Evolutionary conservation across 2,329 filamentous ascomycete species (phyloP).

Genomic region (Alternaria triticina): DNA sequence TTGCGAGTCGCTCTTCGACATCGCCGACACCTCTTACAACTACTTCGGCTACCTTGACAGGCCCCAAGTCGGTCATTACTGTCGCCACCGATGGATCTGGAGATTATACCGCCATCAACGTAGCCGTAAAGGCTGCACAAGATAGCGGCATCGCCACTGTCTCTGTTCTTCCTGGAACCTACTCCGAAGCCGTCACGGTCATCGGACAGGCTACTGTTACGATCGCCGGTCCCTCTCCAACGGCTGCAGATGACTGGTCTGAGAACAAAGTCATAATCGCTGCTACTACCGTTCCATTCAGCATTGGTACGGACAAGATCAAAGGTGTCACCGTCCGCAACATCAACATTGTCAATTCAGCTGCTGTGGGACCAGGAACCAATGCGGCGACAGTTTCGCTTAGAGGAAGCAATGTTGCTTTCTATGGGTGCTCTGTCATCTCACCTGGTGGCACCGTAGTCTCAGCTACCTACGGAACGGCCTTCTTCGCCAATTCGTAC

Average conservation of each 20-base stretch:
- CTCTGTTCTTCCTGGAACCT: constrained; percentile 54
- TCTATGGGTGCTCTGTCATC: constrained; percentile 55
- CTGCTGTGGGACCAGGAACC: constrained; percentile 23
- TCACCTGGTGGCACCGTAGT: constrained; percentile 45
- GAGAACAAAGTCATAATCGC: constrained; percentile 50
- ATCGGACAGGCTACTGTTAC: constrained; percentile 52
- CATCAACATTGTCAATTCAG: constrained; percentile 49
- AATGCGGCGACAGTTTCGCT: constrained; percentile 36
- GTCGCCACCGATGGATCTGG: constrained; percentile 54
- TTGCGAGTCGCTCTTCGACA: not conserved
- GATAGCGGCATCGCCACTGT: constrained; percentile 52
- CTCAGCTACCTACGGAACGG: constrained; percentile 40
- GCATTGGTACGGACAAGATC: constrained; percentile 36
- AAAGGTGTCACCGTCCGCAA: constrained; percentile 48
- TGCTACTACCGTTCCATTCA: constrained; percentile 33
- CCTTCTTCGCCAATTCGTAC: constrained; percentile 54
- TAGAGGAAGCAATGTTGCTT: constrained; percentile 50
- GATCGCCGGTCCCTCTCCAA: constrained; percentile 44
- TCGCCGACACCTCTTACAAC: not conserved
- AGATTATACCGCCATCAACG: constrained; percentile 55
- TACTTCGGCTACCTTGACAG: constrained; percentile 8
- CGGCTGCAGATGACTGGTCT: constrained; percentile 38
- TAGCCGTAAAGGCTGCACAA: constrained; percentile 54
- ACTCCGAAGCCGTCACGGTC: constrained; percentile 52
- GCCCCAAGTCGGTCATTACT: constrained; percentile 44